These are phyloP conservation scores for Dovyalis caffra DNA, from an alignment of 345 rosid species.

Conservation along the genomic window DNA sequence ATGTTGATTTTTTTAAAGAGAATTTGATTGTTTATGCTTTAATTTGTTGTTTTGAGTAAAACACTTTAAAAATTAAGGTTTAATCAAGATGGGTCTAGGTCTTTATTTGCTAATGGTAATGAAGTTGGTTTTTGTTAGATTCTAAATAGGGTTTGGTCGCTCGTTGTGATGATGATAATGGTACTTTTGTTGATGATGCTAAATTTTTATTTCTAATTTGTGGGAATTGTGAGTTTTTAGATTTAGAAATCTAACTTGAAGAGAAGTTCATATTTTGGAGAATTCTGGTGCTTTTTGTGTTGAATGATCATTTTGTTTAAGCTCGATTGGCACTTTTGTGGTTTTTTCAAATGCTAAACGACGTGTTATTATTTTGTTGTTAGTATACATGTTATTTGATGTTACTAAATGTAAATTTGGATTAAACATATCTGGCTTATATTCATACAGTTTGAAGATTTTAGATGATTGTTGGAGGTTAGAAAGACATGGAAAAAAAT, in stretches of 20 bases:
- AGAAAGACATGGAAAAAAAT: background rate
- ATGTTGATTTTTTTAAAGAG: no score
- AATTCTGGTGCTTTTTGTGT: background rate
- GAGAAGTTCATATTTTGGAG: background rate
- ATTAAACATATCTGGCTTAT: conserved; percentile 1
- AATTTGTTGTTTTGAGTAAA: no score
- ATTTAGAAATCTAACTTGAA: background rate
- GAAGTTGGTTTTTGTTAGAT: no score
- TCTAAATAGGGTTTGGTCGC: no score
- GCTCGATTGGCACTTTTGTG: background rate
- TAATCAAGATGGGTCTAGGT: no score
- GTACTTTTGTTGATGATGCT: no score
- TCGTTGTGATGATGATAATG: no score
- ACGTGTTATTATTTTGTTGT: background rate
- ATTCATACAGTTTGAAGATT: conserved; percentile 18
- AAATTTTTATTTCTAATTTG: background rate
- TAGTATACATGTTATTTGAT: background rate
- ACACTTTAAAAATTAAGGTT: no score
- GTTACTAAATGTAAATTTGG: background rate
- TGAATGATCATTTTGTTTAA: background rate
- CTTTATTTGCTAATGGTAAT: no score
- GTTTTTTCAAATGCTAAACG: conserved; percentile 16
- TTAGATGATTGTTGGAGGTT: conserved; percentile 12
- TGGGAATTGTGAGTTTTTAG: background rate
- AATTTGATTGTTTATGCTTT: no score